Evolutionary conservation across 805 yeast species (phyloP), one percentile per base, ranked within the genome.

Genomic region (Lachancea kluyveri): DNA sequence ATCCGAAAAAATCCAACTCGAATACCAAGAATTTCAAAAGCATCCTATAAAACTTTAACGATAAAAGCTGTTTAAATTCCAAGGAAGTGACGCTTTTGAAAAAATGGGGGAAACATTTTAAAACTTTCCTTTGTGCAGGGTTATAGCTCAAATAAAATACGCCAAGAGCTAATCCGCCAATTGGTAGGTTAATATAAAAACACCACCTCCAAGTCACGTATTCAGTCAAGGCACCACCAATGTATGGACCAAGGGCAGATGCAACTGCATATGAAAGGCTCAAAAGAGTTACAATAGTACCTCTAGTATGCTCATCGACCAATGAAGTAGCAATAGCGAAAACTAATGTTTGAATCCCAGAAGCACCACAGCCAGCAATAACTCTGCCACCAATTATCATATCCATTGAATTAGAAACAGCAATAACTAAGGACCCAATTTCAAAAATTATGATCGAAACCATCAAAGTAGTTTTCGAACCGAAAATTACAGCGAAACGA

Each of bases 171-270:
- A 43, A 18, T 1, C 79, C 85, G 11, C 83, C 82, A 21, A 78
- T 54, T 3, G 86, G 84, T 21, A 81, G 52, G 52, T 79, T 80
- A 40, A 81, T 64, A 55, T 74, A 81, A 50, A 79, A 81, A 45
- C 84, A 74, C 85, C 87, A 79, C 46, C 87, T 63, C 87, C 87
- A 80, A n/a, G 72, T 58, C 4, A 67, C 73, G 31, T 68, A 59
- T 2, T 72, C 56, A 1, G 82, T 66, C 35, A 80, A 70, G 0
- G 75, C 77, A 18, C 86, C 86, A 9, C 85, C 86, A 15, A 79
- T 48, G 23, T 77, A 58, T 0, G 87, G 86, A 1, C 86, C 86
- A 14, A 65, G 41, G 6, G 72, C 75, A 6, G 72, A 63, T 0
- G 79, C 69, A 2, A 70, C 54, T 0, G 72, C 68, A 44, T 67